These are phyloP conservation scores for Abrus pulchellus DNA, from an alignment of 306 rosid species.

Conservation along the genomic window DNA sequence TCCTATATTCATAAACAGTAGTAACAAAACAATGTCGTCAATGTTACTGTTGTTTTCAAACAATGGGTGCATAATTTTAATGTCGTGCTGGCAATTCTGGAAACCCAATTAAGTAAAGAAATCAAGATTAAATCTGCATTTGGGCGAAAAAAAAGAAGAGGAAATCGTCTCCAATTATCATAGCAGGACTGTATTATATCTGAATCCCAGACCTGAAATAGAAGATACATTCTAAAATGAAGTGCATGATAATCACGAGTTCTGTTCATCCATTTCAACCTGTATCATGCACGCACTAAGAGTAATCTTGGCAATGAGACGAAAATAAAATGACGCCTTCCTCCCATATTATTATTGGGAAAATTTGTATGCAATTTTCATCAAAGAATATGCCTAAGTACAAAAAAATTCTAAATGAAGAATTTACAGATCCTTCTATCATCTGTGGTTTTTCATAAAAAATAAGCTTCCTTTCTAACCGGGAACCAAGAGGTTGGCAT, in stretches of 20 bases:
- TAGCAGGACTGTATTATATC: neutral
- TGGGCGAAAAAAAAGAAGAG: neutral
- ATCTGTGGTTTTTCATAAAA: slow-evolving; percentile 59
- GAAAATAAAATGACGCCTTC: slow-evolving; percentile 45
- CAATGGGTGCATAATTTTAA: neutral
- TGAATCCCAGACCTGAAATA: slow-evolving; percentile 15
- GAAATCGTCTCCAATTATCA: neutral
- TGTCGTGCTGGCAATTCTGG: neutral
- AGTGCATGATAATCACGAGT: neutral
- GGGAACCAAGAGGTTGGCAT: slow-evolving; percentile 49
- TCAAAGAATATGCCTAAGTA: slow-evolving; percentile 64
- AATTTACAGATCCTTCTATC: slow-evolving; percentile 57
- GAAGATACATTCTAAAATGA: neutral
- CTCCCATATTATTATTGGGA: slow-evolving; percentile 54
- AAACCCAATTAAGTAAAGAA: neutral
- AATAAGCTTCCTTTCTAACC: slow-evolving; percentile 42
- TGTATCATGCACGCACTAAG: slow-evolving; percentile 20
- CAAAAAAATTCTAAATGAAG: slow-evolving; percentile 36
- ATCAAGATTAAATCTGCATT: neutral
- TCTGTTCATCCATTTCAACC: neutral
- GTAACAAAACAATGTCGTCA: neutral
- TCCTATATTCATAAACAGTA: neutral
- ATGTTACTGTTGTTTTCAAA: neutral
- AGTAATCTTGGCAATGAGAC: slow-evolving; percentile 6
- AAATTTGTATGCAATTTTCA: slow-evolving; percentile 45